phyloP scores from a whole-genome alignment of 176 grass and related monocot genomes.

The Oryza brachyantha region DNA sequence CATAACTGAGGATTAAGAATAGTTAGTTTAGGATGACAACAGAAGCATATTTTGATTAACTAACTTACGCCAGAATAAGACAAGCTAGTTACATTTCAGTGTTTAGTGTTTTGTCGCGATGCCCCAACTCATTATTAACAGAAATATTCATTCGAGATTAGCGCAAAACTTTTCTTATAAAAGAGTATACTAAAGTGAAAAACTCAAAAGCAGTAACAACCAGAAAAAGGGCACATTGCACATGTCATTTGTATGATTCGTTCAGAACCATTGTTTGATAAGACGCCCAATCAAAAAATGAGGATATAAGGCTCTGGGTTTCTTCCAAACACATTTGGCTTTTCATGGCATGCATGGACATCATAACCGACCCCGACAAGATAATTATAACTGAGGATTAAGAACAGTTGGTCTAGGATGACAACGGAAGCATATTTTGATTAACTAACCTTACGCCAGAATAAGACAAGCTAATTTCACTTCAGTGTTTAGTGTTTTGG shows the following conservation, averaged over 20 bases:
- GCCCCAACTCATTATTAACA: neutral
- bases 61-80: neutral
- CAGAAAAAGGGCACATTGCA: neutral
- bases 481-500: too few relatives aligned
- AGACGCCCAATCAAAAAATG: neutral
- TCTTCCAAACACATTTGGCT: neutral
- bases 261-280: neutral
- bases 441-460: too few relatives aligned
- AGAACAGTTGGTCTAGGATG: too few relatives aligned
- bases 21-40: neutral
- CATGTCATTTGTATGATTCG: neutral
- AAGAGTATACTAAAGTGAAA: constrained; percentile 1
- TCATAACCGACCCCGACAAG: too few relatives aligned
- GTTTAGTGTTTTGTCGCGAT: neutral
- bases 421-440: too few relatives aligned
- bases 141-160: neutral
- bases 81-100: neutral
- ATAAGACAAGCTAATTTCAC: too few relatives aligned
- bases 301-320: neutral
- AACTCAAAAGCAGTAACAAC: neutral
- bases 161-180: neutral
- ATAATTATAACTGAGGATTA: too few relatives aligned
- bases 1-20: neutral
- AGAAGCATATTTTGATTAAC: neutral
- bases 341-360: neutral